Percentiles rank a stretch among this genome's conserved stretches.
phyloP scores from a whole-genome alignment of 345 rosid genomes.

The Citropsis articulata region DNA sequence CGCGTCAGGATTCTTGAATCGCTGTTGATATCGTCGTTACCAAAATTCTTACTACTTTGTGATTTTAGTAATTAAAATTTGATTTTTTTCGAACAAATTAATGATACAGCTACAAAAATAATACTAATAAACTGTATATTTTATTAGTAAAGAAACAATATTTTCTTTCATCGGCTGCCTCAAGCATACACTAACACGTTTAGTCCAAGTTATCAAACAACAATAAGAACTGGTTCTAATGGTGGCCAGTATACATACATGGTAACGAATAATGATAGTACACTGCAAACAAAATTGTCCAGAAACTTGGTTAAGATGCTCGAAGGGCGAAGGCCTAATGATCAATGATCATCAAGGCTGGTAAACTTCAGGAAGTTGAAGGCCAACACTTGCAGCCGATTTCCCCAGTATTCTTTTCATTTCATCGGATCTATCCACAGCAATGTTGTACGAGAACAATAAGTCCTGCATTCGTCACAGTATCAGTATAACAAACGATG shows the following conservation, averaged over 20 bases:
- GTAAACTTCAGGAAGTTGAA: constrained; percentile 80
- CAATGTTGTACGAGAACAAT: constrained; percentile 86
- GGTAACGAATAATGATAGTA: not conserved
- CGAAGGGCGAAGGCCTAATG: not conserved
- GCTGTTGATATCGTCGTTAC: too few relatives aligned
- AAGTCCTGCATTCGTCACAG: constrained; percentile 55
- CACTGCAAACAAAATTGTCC: not conserved
- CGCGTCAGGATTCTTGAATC: too few relatives aligned
- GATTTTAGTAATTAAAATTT: too few relatives aligned
- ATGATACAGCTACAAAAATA: too few relatives aligned
- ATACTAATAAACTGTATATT: too few relatives aligned
- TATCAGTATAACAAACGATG: not conserved
- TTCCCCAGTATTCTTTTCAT: constrained; percentile 67
- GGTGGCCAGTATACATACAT: not conserved
- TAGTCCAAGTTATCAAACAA: not conserved
- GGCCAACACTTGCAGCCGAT: constrained; percentile 95
- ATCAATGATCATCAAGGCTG: constrained; percentile 40
- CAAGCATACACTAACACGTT: not conserved
- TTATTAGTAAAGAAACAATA: not conserved
- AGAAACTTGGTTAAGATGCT: not conserved
- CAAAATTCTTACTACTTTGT: too few relatives aligned
- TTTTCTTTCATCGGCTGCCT: not conserved
- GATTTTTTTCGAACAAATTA: too few relatives aligned
- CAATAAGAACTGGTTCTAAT: not conserved
- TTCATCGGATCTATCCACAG: constrained; percentile 80